These are phyloP conservation scores for Chlorella variabilis DNA, from an alignment of 163 green algal species.

Conservation along the genomic window DNA sequence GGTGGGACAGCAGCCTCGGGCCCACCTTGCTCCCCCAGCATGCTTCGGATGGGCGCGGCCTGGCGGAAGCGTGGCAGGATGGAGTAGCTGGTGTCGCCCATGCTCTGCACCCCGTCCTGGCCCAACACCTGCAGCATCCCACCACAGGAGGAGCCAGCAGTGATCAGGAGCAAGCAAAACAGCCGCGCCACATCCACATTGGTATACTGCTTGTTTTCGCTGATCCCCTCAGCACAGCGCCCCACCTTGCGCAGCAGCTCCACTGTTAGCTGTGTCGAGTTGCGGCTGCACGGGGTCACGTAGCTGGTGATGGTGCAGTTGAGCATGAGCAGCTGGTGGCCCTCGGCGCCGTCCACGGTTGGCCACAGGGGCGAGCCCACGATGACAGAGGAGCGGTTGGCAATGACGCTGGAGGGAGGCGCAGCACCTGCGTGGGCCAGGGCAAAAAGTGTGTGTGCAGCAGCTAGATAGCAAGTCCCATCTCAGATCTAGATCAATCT, in stretches of 20 bases:
- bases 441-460: no score
- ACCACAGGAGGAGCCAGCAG: no score
- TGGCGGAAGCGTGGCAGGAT: background rate
- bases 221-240: no score
- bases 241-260: background rate
- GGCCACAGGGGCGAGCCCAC: constrained; percentile 15
- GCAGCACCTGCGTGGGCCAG: constrained; percentile 3
- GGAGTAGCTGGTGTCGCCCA: constrained; percentile 6
- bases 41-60: background rate
- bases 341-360: constrained; percentile 4
- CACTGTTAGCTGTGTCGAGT: constrained; percentile 1
- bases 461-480: no score
- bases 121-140: constrained; percentile 20
- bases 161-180: no score
- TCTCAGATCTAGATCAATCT: background rate
- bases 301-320: background rate
- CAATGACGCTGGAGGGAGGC: background rate
- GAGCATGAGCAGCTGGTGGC: constrained; percentile 3
- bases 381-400: background rate
- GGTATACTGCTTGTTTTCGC: no score
- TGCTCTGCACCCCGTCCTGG: background rate
- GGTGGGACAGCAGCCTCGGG: background rate
- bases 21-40: background rate
- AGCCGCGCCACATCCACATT: background rate
- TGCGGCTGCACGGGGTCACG: background rate